These are phyloP conservation scores for Bathelium albidoporum DNA, from an alignment of 495 filamentous ascomycete genomes.

Conservation along the genomic window DNA sequence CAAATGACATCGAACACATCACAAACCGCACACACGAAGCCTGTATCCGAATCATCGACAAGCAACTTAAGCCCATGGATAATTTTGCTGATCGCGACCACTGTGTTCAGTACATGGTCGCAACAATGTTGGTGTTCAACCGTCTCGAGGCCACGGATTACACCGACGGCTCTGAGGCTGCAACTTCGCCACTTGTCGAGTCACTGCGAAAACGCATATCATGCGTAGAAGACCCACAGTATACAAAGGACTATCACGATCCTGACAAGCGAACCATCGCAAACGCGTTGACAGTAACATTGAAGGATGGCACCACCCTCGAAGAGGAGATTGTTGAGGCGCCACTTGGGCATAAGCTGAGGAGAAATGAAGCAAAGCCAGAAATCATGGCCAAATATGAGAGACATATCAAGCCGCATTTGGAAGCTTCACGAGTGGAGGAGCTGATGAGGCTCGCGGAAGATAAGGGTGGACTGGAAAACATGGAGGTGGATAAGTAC, in stretches of 20 bases:
- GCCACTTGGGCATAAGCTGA: constrained; percentile 81
- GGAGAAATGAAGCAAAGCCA: constrained; percentile 94
- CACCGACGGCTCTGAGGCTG: constrained; percentile 80
- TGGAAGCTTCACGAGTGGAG: constrained; percentile 59
- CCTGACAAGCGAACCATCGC: constrained; percentile 86
- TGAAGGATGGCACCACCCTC: constrained; percentile 90
- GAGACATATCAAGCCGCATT: constrained; percentile 80
- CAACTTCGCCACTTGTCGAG: constrained; percentile 80
- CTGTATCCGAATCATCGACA: constrained; percentile 97
- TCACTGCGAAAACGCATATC: constrained; percentile 80
- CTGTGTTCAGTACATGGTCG: constrained; percentile 97
- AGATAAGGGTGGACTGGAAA: constrained; percentile 63
- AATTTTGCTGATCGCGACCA: constrained; percentile 99
- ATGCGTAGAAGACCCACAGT: constrained; percentile 92
- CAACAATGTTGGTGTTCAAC: constrained; percentile 88
- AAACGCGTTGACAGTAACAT: constrained; percentile 84
- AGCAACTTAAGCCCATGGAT: constrained; percentile 99
- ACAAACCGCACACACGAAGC: constrained; percentile 96
- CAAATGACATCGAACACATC: constrained; percentile 85
- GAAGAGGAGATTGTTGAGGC: constrained; percentile 91
- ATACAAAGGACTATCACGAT: constrained; percentile 90
- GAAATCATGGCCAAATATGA: constrained; percentile 91
- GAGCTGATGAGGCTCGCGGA: constrained; percentile 67
- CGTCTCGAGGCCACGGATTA: constrained; percentile 88
- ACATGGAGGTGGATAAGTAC: constrained; percentile 79